A percentile compares a stretch with the other conserved stretches of the same genome.
These are phyloP conservation scores for Candida adriatica DNA, from an alignment of 805 yeast genomes.

Conservation along the genomic window DNA sequence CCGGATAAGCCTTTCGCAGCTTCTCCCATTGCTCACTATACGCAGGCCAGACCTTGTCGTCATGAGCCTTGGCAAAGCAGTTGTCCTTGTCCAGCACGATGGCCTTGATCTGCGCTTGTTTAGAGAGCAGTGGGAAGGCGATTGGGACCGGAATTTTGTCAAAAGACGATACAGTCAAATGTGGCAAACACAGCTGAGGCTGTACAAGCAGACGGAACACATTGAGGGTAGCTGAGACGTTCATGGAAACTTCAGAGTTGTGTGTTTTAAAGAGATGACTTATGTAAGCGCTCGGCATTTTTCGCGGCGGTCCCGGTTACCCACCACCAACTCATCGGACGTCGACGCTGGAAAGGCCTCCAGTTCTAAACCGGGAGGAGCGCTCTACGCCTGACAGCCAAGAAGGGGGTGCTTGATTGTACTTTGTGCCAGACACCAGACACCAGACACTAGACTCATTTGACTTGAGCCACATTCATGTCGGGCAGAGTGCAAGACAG, in stretches of 20 bases:
- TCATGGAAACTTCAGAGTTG: slow-evolving; percentile 23
- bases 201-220: slow-evolving; percentile 48
- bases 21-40: slow-evolving; percentile 51
- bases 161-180: slow-evolving; percentile 46
- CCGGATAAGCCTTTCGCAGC: slow-evolving; percentile 53
- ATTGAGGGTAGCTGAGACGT: slow-evolving; percentile 73
- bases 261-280: not conserved
- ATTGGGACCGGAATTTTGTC: slow-evolving; percentile 55
- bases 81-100: slow-evolving; percentile 91
- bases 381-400: too few relatives aligned
- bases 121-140: slow-evolving; percentile 23
- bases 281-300: too few relatives aligned
- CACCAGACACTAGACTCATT: too few relatives aligned
- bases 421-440: too few relatives aligned
- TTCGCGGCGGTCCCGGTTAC: too few relatives aligned
- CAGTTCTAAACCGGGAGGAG: too few relatives aligned
- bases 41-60: slow-evolving; percentile 71
- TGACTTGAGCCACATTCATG: too few relatives aligned
- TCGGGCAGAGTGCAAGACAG: slow-evolving; percentile 6
- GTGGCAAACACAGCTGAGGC: slow-evolving; percentile 71
- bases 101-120: slow-evolving; percentile 46
- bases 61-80: slow-evolving; percentile 84
- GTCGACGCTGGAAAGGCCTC: too few relatives aligned
- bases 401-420: too few relatives aligned
- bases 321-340: too few relatives aligned